Base-by-base conservation (phyloP, 768 basidiomycete genomes). In the Tricholoma terreum region DNA sequence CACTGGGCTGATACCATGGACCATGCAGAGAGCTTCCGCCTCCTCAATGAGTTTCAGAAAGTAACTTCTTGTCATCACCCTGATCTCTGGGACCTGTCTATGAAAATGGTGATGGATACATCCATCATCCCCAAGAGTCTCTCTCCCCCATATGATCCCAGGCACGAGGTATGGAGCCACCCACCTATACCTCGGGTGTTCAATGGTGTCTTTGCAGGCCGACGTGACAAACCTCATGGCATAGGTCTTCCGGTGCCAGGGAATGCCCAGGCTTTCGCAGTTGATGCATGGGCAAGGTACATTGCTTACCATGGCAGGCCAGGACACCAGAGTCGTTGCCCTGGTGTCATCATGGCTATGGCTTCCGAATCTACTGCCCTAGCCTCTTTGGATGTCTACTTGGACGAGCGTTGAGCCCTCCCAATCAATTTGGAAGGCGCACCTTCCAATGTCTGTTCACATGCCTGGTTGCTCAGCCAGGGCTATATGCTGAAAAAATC, bases 241-340 rank as follows among this genome's bases (percentile, higher is more conserved):
- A 24, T 38, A 6, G 34, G 17, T 21, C 36, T 52, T 6, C 8
- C n/a, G 7, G 5, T 15, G 6, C 51, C 51, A 8, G 14, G 7
- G 4, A 35, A 7, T 10, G 34, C 22, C n/a, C 14, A 52, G 17
- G 35, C 14, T 6, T 52, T 52, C 22, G 21, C 35, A 14, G 9
- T 52, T 24, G 19, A 34, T 52, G 51, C 22, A 35, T 52, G 51
- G 51, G 51, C 51, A 14, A 7, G 33, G 27, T 51, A 51, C 50
- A 35, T 51, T 30, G 30, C 19, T 8, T 19, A 31, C 33, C 33
- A 51, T 34, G 27, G 33, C 14, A 6, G 30, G 4, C 50, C 50
- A 6, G 50, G 50, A 15, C 22, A 35, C 17, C 4, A 34, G 22
- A 51, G 31, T 9, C 50, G 6, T 10, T 30, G 10, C 33, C 30